phyloP scores from a whole-genome alignment of 1,284 basidiomycete species.

The Tilletia horrida region DNA sequence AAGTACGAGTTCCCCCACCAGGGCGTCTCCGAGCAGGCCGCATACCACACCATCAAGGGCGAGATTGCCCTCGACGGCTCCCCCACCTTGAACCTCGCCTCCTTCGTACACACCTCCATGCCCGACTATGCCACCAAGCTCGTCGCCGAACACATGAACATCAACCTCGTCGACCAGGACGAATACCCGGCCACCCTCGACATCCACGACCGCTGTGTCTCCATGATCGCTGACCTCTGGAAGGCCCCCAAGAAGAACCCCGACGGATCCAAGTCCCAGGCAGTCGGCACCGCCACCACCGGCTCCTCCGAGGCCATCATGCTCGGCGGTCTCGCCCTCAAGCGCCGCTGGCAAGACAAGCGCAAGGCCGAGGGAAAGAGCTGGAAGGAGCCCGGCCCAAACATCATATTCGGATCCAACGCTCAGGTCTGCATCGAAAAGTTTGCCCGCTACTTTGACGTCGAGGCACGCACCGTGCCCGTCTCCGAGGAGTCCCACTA shows the following conservation, averaged over 20 bases:
- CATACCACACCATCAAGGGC: conserved; percentile 43
- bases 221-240: conserved; percentile 89
- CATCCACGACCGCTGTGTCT: conserved; percentile 60
- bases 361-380: conserved; percentile 71
- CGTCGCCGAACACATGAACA: conserved; percentile 65
- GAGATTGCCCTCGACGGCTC: conserved; percentile 49
- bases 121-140: conserved; percentile 57
- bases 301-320: conserved; percentile 86
- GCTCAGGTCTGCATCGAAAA: conserved; percentile 63
- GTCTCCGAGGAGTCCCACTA: conserved; percentile 58
- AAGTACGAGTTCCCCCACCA: conserved; percentile 56
- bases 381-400: conserved; percentile 59
- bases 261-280: conserved; percentile 37
- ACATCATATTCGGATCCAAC: conserved; percentile 75
- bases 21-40: conserved; percentile 56
- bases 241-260: conserved; percentile 64
- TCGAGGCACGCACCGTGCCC: conserved; percentile 61
- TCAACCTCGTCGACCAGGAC: conserved; percentile 70
- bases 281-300: conserved; percentile 73
- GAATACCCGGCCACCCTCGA: conserved; percentile 68
- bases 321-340: conserved; percentile 89
- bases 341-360: conserved; percentile 85
- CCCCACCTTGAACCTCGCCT: conserved; percentile 74
- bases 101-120: conserved; percentile 62
- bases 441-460: conserved; percentile 83